These are phyloP conservation scores for Phytopythium mirpurense DNA, from an alignment of 352 stramenopile genomes.

Conservation along the genomic window DNA sequence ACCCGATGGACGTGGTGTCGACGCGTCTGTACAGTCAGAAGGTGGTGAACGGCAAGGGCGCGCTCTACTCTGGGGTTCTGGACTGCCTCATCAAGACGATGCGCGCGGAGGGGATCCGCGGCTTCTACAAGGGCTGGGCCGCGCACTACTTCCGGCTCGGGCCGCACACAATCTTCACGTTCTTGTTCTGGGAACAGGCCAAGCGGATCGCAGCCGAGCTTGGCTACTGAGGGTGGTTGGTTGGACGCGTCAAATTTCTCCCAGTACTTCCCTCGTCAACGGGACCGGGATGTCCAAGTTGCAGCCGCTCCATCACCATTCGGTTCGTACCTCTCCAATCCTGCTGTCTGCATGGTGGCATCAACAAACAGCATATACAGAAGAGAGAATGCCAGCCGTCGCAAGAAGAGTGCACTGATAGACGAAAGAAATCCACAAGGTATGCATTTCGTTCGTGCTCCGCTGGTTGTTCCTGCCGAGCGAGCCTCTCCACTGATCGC, in stretches of 20 bases:
- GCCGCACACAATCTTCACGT: conserved; percentile 83
- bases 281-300: neutral
- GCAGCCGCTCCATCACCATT: neutral
- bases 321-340: neutral
- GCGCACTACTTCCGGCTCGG: conserved; percentile 85
- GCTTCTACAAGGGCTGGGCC: conserved; percentile 86
- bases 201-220: conserved; percentile 62
- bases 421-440: conserved; percentile 5
- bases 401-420: too few species aligned
- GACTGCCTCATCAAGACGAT: conserved; percentile 82
- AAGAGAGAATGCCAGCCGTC: too few species aligned
- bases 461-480: neutral
- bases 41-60: conserved; percentile 81
- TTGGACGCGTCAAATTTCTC: neutral
- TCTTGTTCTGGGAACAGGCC: conserved; percentile 84
- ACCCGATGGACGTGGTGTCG: conserved; percentile 85
- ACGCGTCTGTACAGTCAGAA: conserved; percentile 86
- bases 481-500: neutral
- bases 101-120: conserved; percentile 65
- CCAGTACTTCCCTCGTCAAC: neutral
- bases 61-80: conserved; percentile 66
- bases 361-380: neutral
- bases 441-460: conserved; percentile 5
- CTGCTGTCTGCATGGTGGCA: too few species aligned
- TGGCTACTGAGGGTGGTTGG: conserved; percentile 39